Base-by-base conservation (phyloP, 257 asterid genomes). In the Solanum bulbocastanum region DNA sequence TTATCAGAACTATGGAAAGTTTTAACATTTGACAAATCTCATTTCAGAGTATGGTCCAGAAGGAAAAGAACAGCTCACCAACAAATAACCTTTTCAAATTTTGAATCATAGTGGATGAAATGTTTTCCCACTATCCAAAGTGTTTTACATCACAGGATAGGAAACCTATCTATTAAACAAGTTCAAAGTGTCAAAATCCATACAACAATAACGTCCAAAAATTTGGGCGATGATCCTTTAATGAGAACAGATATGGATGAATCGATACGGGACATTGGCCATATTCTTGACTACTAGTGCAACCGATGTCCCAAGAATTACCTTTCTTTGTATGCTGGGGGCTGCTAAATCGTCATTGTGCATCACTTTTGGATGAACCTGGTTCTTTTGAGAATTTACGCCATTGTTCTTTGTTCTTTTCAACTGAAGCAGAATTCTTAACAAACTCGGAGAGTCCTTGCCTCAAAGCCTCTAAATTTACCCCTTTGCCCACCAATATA, bases 401-500 rank as follows among this genome's bases (percentile, higher is more conserved):
- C 89, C 89, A 87, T 76, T 89, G 88, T 87, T 86, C 93, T 88
- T 93, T 94, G 91, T 90, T 94, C 73, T 85, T 90, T 30, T 86
- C 93, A 32, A 52, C 25, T n/a, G 93, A 52, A 12, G 92, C 88
- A 37, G 68, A 89, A 58, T 91, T 93, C 83, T 93, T 92, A 20
- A 93, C 88, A 84, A 91, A 96, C 49, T 92, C 79, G 20, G 94
- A 86, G 33, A 96, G 94, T 44, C 97, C 98, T 82, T 94, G 94
- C 86, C 94, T 92, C 90, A 94, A 86, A 87, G 97, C 95, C 69
- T 91, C 95, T 10, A 94, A 90, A 82, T 90, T 93, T 60, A 96
- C 96, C 25, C 98, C 98, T 15, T 92, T 91, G 87, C 89, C 91
- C 86, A 96, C 98, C 93, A 93, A 90, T 85, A 96, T 82, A 89